phyloP scores from a whole-genome alignment of 331 rosid species.

The Acacia concinna region DNA sequence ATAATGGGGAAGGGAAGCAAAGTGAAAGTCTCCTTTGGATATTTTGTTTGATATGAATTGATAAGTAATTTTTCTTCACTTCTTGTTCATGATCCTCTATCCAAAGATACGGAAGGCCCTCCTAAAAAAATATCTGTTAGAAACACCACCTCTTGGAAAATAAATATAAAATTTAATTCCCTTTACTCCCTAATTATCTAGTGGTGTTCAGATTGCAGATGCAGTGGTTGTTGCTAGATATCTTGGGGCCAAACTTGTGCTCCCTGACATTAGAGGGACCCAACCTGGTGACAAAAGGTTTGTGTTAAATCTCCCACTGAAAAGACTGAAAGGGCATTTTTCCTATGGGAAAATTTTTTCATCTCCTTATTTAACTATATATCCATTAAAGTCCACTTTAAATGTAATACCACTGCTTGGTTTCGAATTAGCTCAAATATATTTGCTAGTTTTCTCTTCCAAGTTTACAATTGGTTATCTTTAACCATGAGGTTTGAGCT shows the following conservation, averaged over 20 bases:
- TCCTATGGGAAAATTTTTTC: not conserved
- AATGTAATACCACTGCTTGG: not conserved
- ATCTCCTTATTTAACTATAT: not conserved
- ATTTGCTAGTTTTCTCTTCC: not conserved
- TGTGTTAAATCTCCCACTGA: slow-evolving; percentile 26
- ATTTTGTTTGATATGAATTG: not conserved
- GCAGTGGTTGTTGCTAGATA: slow-evolving; percentile 88
- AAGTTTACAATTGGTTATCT: not conserved
- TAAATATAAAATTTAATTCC: not conserved
- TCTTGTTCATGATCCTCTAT: not conserved
- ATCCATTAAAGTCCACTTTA: not conserved
- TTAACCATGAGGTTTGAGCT: slow-evolving; percentile 7
- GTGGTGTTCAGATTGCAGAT: slow-evolving; percentile 68
- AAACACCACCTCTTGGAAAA: not conserved
- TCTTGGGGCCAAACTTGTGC: slow-evolving; percentile 91
- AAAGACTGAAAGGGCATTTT: not conserved
- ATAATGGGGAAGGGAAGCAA: not conserved
- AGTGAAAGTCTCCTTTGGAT: not conserved
- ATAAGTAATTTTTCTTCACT: not conserved
- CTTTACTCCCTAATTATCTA: slow-evolving; percentile 19
- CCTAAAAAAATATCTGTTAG: not conserved
- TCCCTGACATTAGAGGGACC: slow-evolving; percentile 95
- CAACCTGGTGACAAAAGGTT: slow-evolving; percentile 93
- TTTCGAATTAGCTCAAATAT: not conserved
- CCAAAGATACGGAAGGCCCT: not conserved